Conservation (phyloP, 2,329 filamentous ascomycete species). For the Diplodia scrobiculata region DNA sequence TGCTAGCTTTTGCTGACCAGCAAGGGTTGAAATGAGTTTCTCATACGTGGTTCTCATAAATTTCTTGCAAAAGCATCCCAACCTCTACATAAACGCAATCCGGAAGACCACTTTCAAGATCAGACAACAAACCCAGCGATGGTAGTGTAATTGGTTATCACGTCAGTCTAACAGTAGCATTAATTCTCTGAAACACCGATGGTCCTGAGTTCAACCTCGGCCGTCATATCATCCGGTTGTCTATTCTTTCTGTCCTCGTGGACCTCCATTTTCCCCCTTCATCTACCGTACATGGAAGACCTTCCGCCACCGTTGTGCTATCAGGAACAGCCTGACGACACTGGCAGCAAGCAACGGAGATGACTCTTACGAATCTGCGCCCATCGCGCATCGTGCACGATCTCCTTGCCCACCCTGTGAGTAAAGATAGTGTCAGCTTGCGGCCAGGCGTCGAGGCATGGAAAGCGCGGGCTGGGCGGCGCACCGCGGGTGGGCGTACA, state of each 20-base stretch:
- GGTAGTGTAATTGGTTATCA: constrained; percentile 52
- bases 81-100: not conserved
- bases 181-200: not conserved
- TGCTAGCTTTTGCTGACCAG: not conserved
- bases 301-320: too few species aligned
- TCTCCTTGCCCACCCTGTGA: constrained; percentile 75
- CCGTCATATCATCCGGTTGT: not conserved
- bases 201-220: constrained; percentile 23
- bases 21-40: not conserved
- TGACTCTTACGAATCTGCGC: too few species aligned
- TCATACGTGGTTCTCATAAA: not conserved
- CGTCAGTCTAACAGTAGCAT: constrained; percentile 48
- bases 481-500: constrained; percentile 59
- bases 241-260: not conserved
- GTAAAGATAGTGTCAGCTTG: constrained; percentile 1
- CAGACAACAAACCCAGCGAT: not conserved
- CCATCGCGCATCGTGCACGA: constrained; percentile 44
- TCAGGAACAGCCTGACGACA: too few species aligned
- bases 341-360: too few species aligned
- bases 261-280: too few species aligned
- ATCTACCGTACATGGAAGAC: too few species aligned
- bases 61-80: not conserved
- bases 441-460: not conserved
- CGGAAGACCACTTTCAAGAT: not conserved
- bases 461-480: not conserved